These are phyloP conservation scores for Rubroshorea leprosula DNA, from an alignment of 345 rosid genomes.

Conservation along the genomic window DNA sequence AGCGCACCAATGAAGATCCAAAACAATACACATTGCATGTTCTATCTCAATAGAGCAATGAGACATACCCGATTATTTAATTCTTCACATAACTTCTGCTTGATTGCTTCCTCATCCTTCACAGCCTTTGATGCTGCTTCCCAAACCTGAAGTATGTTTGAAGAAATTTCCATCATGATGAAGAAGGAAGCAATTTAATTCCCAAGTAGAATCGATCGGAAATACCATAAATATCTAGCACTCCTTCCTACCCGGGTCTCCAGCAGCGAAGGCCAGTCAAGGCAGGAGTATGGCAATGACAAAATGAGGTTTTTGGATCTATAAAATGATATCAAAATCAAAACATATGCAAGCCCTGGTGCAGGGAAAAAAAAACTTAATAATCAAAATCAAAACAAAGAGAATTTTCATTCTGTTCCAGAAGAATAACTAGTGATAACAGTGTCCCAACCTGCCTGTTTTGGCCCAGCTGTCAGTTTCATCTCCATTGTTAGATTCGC, in stretches of 20 bases:
- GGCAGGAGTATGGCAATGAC: neutral
- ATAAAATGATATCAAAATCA: neutral
- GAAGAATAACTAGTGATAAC: conserved; percentile 4
- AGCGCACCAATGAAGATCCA: neutral
- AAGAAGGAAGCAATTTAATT: neutral
- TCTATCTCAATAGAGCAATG: conserved; percentile 14
- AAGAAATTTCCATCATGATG: conserved; percentile 8
- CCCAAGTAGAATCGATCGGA: neutral
- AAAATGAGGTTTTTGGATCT: neutral
- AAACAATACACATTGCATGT: neutral
- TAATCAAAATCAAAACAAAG: neutral
- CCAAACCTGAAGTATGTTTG: conserved; percentile 39
- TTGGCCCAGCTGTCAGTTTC: conserved; percentile 98
- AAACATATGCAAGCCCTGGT: neutral
- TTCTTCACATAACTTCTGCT: conserved; percentile 81
- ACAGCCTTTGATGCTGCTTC: conserved; percentile 62
- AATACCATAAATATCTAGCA: neutral
- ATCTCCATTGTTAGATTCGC: conserved; percentile 72
- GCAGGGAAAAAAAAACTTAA: neutral
- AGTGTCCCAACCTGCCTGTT: conserved; percentile 62
- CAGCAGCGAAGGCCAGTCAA: neutral
- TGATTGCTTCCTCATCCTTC: conserved; percentile 69
- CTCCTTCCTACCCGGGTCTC: neutral
- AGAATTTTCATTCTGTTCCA: conserved; percentile 7
- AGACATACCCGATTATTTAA: conserved; percentile 60